phyloP scores from a whole-genome alignment of 148 eudicot genomes.

The Rhododendron williamsianum region DNA sequence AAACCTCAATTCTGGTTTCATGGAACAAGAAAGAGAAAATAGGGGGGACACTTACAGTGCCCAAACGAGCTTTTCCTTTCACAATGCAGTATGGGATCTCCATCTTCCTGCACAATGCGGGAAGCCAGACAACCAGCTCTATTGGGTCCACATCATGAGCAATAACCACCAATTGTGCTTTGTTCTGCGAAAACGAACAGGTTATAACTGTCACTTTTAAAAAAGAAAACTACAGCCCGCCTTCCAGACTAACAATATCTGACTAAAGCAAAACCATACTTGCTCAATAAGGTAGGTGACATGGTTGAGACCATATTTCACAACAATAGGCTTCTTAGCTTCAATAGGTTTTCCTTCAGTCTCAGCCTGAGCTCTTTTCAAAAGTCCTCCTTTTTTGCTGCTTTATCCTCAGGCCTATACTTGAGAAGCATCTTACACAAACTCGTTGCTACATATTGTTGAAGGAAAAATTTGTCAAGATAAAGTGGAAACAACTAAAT shows the following conservation, averaged over 20 bases:
- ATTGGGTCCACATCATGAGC: constrained; percentile 98
- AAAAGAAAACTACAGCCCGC: neutral
- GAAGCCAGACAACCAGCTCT: constrained; percentile 94
- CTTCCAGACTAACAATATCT: neutral
- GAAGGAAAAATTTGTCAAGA: neutral
- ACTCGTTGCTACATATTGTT: constrained; percentile 51
- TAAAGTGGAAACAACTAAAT: neutral
- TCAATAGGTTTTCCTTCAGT: constrained; percentile 76
- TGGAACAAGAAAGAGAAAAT: neutral
- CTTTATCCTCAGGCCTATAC: constrained; percentile 83
- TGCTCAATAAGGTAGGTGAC: constrained; percentile 84
- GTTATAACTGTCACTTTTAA: neutral
- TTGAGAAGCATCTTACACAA: constrained; percentile 82
- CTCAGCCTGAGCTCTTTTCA: constrained; percentile 86
- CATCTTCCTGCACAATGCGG: constrained; percentile 89
- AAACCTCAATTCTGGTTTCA: neutral
- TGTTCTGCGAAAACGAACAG: constrained; percentile 42
- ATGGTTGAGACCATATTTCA: constrained; percentile 88
- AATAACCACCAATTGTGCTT: constrained; percentile 86
- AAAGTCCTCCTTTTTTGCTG: constrained; percentile 76
- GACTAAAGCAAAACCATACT: constrained; percentile 24
- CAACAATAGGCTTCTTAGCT: constrained; percentile 80
- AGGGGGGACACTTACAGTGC: constrained; percentile 44
- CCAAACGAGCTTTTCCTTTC: constrained; percentile 87
- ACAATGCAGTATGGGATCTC: constrained; percentile 94